Percentiles rank a stretch among this genome's conserved stretches.
phyloP scores from a whole-genome alignment of 306 rosid species.

The Spatholobus suberectus region DNA sequence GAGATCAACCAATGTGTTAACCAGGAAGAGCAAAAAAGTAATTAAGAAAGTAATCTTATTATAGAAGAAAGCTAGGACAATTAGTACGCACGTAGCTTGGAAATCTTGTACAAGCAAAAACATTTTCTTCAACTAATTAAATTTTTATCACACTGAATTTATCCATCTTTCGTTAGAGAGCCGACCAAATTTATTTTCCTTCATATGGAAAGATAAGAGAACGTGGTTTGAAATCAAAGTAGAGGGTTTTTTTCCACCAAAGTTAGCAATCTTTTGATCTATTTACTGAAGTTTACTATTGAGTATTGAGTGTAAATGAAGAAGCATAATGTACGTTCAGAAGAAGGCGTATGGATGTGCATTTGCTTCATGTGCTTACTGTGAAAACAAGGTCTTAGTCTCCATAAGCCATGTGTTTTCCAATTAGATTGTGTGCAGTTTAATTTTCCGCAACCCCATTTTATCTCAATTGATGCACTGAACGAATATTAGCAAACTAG shows the following conservation, averaged over 20 bases:
- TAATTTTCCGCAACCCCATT: conserved; percentile 43
- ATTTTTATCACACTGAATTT: neutral
- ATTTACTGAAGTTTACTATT: conserved; percentile 23
- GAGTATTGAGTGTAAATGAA: conserved; percentile 47
- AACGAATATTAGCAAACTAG: neutral
- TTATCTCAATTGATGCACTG: conserved; percentile 10
- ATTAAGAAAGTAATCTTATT: conserved; percentile 11
- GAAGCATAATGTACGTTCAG: conserved; percentile 15
- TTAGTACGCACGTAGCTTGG: conserved; percentile 27
- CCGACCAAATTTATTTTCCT: conserved; percentile 15
- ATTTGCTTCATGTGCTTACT: conserved; percentile 49
- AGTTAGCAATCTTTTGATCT: conserved; percentile 23
- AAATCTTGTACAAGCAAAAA: conserved; percentile 16
- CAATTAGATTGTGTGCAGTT: conserved; percentile 45
- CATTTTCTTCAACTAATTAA: neutral
- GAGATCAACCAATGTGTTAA: neutral
- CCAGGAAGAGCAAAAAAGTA: neutral
- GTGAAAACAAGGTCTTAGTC: conserved; percentile 33
- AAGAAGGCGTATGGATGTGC: conserved; percentile 34
- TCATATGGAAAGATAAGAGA: neutral
- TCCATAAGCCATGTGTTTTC: conserved; percentile 53
- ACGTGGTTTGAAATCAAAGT: conserved; percentile 48
- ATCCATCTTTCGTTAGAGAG: neutral
- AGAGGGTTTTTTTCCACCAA: conserved; percentile 8
- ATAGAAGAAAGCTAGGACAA: conserved; percentile 7